Percentiles rank a stretch among this genome's conserved stretches.
phyloP scores from a whole-genome alignment of 225 moss, liverwort and hornwort genomes.

The Marchantia paleacea region DNA sequence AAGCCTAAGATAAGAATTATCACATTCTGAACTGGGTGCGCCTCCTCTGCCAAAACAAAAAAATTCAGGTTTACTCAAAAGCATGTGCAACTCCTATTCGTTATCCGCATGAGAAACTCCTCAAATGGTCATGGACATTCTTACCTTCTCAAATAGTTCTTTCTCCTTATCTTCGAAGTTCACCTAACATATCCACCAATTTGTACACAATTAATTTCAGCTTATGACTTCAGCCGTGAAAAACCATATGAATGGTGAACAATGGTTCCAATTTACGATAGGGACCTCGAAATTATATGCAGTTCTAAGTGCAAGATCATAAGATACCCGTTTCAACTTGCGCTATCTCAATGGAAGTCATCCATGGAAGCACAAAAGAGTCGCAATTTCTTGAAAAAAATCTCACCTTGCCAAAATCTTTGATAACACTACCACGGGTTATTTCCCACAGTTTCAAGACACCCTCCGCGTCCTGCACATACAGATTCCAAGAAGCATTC shows the following conservation, averaged over 20 bases:
- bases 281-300: no score
- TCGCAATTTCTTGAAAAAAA: neutral
- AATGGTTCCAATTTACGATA: no score
- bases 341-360: no score
- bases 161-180: constrained; percentile 85
- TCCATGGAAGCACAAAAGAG: neutral
- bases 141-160: constrained; percentile 78
- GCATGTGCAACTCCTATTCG: neutral
- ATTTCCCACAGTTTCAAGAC: constrained; percentile 89
- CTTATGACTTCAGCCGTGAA: neutral
- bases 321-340: no score
- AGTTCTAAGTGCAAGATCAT: no score
- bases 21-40: neutral
- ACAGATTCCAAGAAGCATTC: neutral
- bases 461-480: constrained; percentile 69
- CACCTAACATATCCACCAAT: constrained; percentile 45
- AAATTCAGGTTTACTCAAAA: neutral
- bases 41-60: neutral
- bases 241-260: no score
- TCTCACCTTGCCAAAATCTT: constrained; percentile 73
- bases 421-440: constrained; percentile 77
- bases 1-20: no score
- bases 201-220: neutral
- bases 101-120: neutral
- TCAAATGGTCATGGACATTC: neutral